A percentile compares a stretch with the other conserved stretches of the same genome.
phyloP scores from a whole-genome alignment of 495 filamentous ascomycete species.

The Neurospora cerealis region DNA sequence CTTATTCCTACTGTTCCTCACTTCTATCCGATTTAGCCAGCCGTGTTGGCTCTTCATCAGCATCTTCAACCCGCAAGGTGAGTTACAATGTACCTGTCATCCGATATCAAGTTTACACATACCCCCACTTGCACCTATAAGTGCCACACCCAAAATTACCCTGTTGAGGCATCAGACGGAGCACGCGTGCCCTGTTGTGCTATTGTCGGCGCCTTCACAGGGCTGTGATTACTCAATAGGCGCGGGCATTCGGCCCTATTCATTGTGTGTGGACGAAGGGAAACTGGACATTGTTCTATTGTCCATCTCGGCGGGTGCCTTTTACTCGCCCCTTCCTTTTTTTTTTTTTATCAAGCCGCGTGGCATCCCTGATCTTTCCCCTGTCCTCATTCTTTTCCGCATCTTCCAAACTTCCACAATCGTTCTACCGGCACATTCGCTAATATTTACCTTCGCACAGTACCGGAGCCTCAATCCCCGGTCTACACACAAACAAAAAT shows the following conservation, averaged over 20 bases:
- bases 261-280: neutral
- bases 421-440: neutral
- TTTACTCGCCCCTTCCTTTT: neutral
- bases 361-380: conserved; percentile 3
- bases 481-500: conserved; percentile 9
- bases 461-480: conserved; percentile 2
- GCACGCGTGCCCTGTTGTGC: neutral
- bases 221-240: neutral
- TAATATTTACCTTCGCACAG: neutral
- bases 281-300: neutral
- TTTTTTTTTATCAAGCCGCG: conserved; percentile 3
- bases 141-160: neutral
- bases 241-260: neutral
- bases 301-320: neutral
- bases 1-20: neutral
- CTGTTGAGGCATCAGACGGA: neutral
- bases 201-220: neutral
- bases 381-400: conserved; percentile 11
- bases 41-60: neutral
- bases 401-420: conserved; percentile 4
- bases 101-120: neutral
- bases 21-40: neutral
- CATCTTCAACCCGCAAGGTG: neutral
- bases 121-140: neutral
- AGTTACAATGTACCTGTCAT: neutral